phyloP scores from a whole-genome alignment of 23 red algal genomes.

The Gracilaria caudata region DNA sequence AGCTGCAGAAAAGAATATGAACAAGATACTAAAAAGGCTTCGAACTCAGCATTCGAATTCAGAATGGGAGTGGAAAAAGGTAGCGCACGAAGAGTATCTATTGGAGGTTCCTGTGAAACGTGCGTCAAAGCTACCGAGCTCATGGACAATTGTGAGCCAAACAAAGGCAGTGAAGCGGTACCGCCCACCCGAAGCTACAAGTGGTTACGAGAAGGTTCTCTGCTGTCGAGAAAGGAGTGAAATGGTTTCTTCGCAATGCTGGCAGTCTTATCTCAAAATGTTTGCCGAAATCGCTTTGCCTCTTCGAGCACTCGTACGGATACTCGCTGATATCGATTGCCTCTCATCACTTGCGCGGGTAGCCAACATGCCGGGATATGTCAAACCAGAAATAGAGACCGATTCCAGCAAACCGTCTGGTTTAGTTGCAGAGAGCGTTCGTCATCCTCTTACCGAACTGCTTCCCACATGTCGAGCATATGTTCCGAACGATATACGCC shows the following conservation, averaged over 20 bases:
- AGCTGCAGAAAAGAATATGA: constrained; percentile 31
- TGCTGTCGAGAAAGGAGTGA: constrained; percentile 56
- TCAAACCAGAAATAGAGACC: constrained; percentile 44
- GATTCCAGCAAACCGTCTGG: constrained; percentile 28
- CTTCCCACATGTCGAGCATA: constrained; percentile 42
- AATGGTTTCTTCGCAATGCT: constrained; percentile 12
- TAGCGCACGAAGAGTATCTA: constrained; percentile 76
- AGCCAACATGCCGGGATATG: constrained; percentile 56
- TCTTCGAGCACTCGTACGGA: constrained; percentile 47
- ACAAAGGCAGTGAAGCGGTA: constrained; percentile 82
- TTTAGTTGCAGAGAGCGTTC: constrained; percentile 41
- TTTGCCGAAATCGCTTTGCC: constrained; percentile 44
- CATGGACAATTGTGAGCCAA: constrained; percentile 72
- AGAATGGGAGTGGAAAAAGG: constrained; percentile 80
- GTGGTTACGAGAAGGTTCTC: constrained; percentile 42
- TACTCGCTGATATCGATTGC: constrained; percentile 66
- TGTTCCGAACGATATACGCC: constrained; percentile 76
- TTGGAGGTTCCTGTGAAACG: constrained; percentile 57
- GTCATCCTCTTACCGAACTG: constrained; percentile 68
- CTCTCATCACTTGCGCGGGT: constrained; percentile 58
- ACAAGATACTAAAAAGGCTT: constrained; percentile 32
- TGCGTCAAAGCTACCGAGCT: constrained; percentile 40
- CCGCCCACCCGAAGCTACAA: constrained; percentile 52
- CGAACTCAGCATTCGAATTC: constrained; percentile 34
- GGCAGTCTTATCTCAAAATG: constrained; percentile 52